Evolutionary conservation across 192 early-diverging fungal genomes (phyloP).

Genomic region (Haplosporangium gracile): DNA sequence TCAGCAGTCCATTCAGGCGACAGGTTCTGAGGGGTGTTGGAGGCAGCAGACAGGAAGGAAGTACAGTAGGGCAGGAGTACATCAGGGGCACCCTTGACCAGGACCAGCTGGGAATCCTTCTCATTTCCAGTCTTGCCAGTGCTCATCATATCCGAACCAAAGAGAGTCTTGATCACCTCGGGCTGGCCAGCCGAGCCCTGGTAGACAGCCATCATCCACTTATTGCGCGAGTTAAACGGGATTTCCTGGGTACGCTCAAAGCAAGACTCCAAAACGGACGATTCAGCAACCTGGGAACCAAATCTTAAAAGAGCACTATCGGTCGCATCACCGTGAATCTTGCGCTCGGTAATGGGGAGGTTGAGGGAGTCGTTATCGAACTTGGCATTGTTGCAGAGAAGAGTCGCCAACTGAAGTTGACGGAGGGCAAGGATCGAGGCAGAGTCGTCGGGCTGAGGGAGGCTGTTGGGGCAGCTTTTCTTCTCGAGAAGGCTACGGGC

Average conservation of each 20-base stretch:
- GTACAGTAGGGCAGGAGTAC: slow-evolving; percentile 71
- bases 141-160: slow-evolving; percentile 33
- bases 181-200: slow-evolving; percentile 39
- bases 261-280: neutral
- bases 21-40: slow-evolving; percentile 57
- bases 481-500: slow-evolving; percentile 45
- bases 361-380: slow-evolving; percentile 68
- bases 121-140: slow-evolving; percentile 22
- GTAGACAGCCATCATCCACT: slow-evolving; percentile 73
- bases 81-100: slow-evolving; percentile 89
- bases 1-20: slow-evolving; percentile 44
- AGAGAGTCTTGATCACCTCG: slow-evolving; percentile 52
- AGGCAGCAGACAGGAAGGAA: slow-evolving; percentile 44
- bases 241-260: slow-evolving; percentile 64
- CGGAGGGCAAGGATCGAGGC: slow-evolving; percentile 37
- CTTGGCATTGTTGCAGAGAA: slow-evolving; percentile 77
- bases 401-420: slow-evolving; percentile 36
- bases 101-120: slow-evolving; percentile 56
- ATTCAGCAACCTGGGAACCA: slow-evolving; percentile 44
- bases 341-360: slow-evolving; percentile 70
- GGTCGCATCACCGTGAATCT: slow-evolving; percentile 86
- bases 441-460: slow-evolving; percentile 56
- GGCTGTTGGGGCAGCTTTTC: slow-evolving; percentile 20
- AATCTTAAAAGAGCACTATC: slow-evolving; percentile 88
- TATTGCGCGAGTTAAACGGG: slow-evolving; percentile 84